Conservation (phyloP, 208 protist genomes). For the Leishmania aethiopica region DNA sequence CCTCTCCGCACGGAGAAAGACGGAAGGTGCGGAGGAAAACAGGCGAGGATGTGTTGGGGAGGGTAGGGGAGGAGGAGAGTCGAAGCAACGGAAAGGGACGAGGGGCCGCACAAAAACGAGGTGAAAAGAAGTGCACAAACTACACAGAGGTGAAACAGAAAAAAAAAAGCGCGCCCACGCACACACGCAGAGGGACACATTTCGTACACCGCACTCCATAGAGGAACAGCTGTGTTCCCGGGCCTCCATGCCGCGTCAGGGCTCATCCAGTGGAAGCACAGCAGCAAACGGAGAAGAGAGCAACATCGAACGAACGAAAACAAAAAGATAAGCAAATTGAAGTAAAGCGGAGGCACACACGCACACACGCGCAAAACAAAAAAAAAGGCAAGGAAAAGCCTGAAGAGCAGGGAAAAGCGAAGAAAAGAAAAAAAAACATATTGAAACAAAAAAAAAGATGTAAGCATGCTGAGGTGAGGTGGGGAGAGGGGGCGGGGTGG, state of each 20-base stretch:
- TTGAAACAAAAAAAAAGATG: background rate
- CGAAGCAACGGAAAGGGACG: background rate
- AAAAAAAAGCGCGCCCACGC: background rate
- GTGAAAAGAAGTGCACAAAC: background rate
- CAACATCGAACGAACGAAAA: background rate
- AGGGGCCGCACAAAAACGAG: no score
- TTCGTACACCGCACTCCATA: background rate
- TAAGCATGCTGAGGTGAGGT: background rate
- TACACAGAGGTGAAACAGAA: conserved; percentile 2
- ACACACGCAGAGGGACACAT: background rate
- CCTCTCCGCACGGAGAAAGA: conserved; percentile 1
- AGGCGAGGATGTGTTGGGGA: background rate
- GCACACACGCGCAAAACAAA: background rate
- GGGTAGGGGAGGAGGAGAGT: conserved; percentile 2
- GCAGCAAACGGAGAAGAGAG: background rate
- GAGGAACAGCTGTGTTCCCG: background rate
- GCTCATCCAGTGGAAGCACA: background rate
- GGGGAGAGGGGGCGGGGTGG: background rate
- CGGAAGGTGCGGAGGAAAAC: background rate
- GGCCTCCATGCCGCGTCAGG: background rate
- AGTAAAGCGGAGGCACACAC: background rate
- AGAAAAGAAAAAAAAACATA: background rate
- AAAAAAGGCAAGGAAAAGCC: background rate
- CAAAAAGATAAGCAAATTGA: background rate
- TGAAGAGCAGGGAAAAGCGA: background rate